Percentiles rank a stretch among this genome's conserved stretches.
phyloP scores from a whole-genome alignment of 2,329 filamentous ascomycete species.

The Ceratocystis lukuohia region DNA sequence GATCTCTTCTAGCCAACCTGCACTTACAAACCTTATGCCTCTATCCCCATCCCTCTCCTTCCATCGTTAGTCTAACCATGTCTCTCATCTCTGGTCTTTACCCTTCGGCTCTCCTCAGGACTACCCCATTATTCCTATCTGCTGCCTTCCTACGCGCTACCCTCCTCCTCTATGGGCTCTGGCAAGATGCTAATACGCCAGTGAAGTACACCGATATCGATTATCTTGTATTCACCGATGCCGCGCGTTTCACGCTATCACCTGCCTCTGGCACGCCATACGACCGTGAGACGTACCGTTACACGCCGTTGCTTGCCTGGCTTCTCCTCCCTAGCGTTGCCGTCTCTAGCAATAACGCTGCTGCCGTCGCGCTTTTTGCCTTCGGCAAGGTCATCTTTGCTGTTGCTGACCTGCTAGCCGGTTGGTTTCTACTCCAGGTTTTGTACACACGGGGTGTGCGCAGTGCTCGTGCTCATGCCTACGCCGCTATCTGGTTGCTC shows the following conservation, averaged over 20 bases:
- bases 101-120: conserved; percentile 14
- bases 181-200: conserved; percentile 82
- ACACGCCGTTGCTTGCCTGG: conserved; percentile 90
- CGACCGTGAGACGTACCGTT: conserved; percentile 83
- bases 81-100: conserved; percentile 12
- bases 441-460: conserved; percentile 28
- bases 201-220: conserved; percentile 99
- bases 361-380: conserved; percentile 42
- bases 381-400: conserved; percentile 85
- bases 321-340: conserved; percentile 60
- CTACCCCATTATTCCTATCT: conserved; percentile 36
- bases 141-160: conserved; percentile 52
- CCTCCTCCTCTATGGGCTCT: conserved; percentile 77
- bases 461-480: conserved; percentile 49
- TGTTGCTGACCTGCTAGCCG: conserved; percentile 66
- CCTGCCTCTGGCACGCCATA: conserved; percentile 53
- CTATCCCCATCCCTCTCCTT: neutral
- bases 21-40: neutral
- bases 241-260: conserved; percentile 56
- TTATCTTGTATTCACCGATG: conserved; percentile 96
- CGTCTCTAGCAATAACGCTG: conserved; percentile 42
- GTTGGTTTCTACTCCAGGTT: conserved; percentile 31
- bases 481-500: conserved; percentile 78
- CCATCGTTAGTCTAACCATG: conserved; percentile 8
- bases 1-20: neutral